phyloP scores from a whole-genome alignment of 805 yeast species.

The Wickerhamiella cacticola region DNA sequence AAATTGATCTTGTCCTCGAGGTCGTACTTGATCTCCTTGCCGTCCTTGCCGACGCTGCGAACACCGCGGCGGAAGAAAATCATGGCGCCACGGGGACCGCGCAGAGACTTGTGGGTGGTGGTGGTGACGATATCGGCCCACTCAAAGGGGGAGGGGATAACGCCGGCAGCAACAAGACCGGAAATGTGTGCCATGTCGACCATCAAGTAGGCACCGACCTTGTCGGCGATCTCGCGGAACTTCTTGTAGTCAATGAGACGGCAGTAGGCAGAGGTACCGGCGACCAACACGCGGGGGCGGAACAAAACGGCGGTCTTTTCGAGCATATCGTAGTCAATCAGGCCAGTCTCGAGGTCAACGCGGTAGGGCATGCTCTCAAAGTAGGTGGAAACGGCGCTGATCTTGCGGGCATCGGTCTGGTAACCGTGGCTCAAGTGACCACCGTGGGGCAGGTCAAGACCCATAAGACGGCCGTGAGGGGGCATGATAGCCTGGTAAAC shows the following conservation, averaged over 20 bases:
- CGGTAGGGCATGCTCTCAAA: constrained; percentile 99
- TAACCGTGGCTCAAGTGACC: constrained; percentile 98
- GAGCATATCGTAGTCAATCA: constrained; percentile 90
- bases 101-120: constrained; percentile 94
- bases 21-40: constrained; percentile 82
- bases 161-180: constrained; percentile 91
- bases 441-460: constrained; percentile 95
- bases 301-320: constrained; percentile 82
- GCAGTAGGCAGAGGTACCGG: constrained; percentile 98
- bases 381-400: constrained; percentile 90
- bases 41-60: constrained; percentile 78
- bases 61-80: constrained; percentile 96
- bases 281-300: constrained; percentile 94
- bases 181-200: constrained; percentile 98
- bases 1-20: constrained; percentile 92
- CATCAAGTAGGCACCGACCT: constrained; percentile 91
- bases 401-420: constrained; percentile 86
- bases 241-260: constrained; percentile 92
- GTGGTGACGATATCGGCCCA: constrained; percentile 97
- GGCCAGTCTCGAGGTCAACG: constrained; percentile 80
- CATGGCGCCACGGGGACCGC: constrained; percentile 99
- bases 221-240: constrained; percentile 93
- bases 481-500: constrained; percentile 92
- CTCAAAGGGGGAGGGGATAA: constrained; percentile 91
- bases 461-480: constrained; percentile 96